Conservation (phyloP, 352 stramenopile species). For the Phytophthora agathidicida region DNA sequence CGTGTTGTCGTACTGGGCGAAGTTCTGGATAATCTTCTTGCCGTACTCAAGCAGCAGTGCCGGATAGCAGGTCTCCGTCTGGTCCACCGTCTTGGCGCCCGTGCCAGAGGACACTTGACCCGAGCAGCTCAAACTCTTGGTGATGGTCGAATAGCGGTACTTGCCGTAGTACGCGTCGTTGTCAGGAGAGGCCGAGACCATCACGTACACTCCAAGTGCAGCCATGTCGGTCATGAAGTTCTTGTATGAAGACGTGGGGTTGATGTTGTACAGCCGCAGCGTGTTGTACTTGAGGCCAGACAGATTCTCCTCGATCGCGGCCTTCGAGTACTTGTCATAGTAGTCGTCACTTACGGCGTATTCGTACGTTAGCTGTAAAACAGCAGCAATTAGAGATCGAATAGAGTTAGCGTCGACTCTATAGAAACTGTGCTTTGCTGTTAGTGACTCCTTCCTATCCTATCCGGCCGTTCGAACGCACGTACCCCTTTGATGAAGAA, state of each 20-base stretch:
- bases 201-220: conserved; percentile 75
- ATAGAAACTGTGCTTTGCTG: conserved; percentile 19
- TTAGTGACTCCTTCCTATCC: conserved; percentile 25
- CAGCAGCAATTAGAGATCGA: too few species aligned
- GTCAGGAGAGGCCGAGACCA: conserved; percentile 80
- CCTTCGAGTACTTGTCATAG: conserved; percentile 87
- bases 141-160: conserved; percentile 85
- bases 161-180: conserved; percentile 88
- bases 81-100: conserved; percentile 58
- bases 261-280: conserved; percentile 88
- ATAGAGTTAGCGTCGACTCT: too few species aligned
- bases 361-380: conserved; percentile 80
- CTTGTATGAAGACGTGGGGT: conserved; percentile 81
- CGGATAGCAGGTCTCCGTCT: conserved; percentile 85
- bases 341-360: conserved; percentile 88
- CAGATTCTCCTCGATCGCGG: conserved; percentile 65
- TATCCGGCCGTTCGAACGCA: conserved; percentile 43
- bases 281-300: conserved; percentile 85
- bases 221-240: conserved; percentile 90
- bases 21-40: conserved; percentile 91
- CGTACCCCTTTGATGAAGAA: conserved; percentile 89
- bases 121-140: conserved; percentile 61
- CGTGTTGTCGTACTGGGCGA: conserved; percentile 89
- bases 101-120: conserved; percentile 44
- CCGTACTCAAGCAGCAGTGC: conserved; percentile 85